These are phyloP conservation scores for Aspergillus melleus DNA, from an alignment of 2,329 filamentous ascomycete genomes.

Conservation along the genomic window DNA sequence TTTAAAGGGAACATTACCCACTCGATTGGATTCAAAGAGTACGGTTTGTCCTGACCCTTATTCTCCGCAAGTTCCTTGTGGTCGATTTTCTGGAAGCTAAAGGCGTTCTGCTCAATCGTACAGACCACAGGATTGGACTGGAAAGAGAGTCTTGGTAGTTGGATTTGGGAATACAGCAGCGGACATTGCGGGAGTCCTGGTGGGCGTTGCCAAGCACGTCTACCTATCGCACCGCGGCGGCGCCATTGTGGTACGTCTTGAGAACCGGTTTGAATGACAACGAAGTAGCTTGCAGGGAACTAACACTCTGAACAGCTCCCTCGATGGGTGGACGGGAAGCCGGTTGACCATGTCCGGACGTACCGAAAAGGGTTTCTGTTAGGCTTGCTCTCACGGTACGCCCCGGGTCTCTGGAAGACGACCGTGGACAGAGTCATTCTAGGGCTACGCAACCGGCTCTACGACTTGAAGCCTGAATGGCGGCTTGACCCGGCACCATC, in stretches of 20 bases:
- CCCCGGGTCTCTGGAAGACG: conserved; percentile 17
- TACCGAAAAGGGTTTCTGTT: not conserved
- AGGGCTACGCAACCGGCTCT: not conserved
- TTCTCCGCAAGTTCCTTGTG: not conserved
- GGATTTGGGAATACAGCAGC: conserved; percentile 28
- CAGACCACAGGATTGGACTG: conserved; percentile 5
- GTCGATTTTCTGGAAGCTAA: not conserved
- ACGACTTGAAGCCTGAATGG: not conserved
- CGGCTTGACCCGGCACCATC: not conserved
- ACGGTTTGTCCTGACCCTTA: not conserved
- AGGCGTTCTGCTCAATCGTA: not conserved
- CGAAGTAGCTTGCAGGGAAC: not conserved
- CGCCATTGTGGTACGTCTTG: conserved; percentile 13
- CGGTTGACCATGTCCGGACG: conserved; percentile 13
- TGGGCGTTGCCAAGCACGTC: conserved; percentile 16
- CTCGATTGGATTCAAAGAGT: not conserved
- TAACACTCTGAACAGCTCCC: conserved; percentile 10
- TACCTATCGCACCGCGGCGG: conserved; percentile 23
- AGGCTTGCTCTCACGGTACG: conserved; percentile 6
- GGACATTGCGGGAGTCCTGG: conserved; percentile 23
- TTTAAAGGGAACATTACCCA: conserved; percentile 14
- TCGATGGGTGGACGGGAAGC: conserved; percentile 17
- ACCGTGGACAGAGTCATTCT: conserved; percentile 10
- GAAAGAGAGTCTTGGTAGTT: conserved; percentile 24
- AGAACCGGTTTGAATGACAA: not conserved